These are phyloP conservation scores for Penicillium coffeae DNA, from an alignment of 495 filamentous ascomycete species.

Conservation along the genomic window DNA sequence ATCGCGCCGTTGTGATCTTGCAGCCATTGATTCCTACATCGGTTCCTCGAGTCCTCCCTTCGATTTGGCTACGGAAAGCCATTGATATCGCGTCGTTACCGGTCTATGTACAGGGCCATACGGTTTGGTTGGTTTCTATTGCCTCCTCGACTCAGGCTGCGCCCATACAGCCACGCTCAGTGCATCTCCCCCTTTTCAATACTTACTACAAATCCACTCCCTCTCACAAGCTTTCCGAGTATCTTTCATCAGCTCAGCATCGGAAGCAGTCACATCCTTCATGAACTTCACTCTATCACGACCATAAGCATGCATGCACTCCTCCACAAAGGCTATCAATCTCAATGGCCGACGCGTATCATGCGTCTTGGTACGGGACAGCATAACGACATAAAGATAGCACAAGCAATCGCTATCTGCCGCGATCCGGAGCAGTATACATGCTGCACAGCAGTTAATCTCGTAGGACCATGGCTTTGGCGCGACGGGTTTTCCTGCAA, in stretches of 20 bases:
- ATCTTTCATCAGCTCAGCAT: slow-evolving; percentile 21
- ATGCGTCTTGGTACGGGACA: slow-evolving; percentile 28
- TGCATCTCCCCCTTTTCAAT: no score
- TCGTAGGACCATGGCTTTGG: slow-evolving; percentile 21
- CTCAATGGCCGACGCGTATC: slow-evolving; percentile 15
- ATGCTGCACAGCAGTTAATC: slow-evolving; percentile 35
- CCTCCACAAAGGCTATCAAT: slow-evolving; percentile 27
- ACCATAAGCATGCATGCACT: slow-evolving; percentile 14
- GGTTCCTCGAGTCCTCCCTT: no score
- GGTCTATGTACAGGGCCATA: no score
- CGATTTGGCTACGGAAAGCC: no score
- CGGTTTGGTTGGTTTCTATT: no score
- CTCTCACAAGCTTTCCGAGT: slow-evolving; percentile 22
- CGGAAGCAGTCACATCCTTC: slow-evolving; percentile 6
- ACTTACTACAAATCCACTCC: no score
- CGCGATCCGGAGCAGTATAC: slow-evolving; percentile 38
- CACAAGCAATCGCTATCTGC: slow-evolving; percentile 14
- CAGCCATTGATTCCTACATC: no score
- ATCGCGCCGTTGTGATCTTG: no score
- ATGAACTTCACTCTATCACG: slow-evolving; percentile 7
- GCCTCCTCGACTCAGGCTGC: no score
- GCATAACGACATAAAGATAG: slow-evolving; percentile 27
- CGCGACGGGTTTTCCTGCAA: not conserved
- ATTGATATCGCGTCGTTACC: no score
- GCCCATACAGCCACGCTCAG: no score